These are phyloP conservation scores for Apophysomyces sp. DNA, from an alignment of 371 early-diverging fungal genomes.

Conservation along the genomic window DNA sequence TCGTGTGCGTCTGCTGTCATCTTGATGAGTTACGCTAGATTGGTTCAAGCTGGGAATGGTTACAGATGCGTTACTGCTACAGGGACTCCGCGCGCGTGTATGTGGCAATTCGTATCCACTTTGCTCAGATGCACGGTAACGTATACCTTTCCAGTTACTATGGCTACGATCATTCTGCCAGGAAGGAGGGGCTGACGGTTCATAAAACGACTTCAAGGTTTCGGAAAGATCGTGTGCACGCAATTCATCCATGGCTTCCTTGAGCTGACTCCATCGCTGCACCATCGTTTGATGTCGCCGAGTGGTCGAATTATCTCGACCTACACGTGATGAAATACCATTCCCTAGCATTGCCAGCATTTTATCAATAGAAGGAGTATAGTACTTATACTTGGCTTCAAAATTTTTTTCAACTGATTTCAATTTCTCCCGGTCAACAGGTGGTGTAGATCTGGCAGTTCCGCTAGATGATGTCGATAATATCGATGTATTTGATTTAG, in stretches of 20 bases:
- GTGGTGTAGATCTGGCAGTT: conserved; percentile 13
- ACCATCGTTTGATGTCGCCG: conserved; percentile 52
- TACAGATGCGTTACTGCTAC: neutral
- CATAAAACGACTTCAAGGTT: conserved; percentile 23
- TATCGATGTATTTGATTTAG: conserved; percentile 13
- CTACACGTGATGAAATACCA: conserved; percentile 54
- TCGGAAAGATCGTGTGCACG: conserved; percentile 51
- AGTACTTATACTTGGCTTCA: conserved; percentile 64
- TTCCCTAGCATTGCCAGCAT: conserved; percentile 61
- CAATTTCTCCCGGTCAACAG: conserved; percentile 47
- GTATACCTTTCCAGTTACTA: conserved; percentile 17
- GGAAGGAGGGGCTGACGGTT: conserved; percentile 30
- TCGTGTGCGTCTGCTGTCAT: conserved; percentile 2
- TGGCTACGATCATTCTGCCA: conserved; percentile 28
- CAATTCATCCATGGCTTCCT: conserved; percentile 52
- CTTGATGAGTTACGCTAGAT: neutral
- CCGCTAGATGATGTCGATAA: conserved; percentile 19
- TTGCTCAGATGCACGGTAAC: conserved; percentile 26
- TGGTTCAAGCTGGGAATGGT: neutral
- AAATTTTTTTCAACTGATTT: conserved; percentile 58
- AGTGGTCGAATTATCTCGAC: conserved; percentile 37
- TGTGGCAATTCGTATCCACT: conserved; percentile 1
- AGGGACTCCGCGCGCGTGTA: conserved; percentile 15
- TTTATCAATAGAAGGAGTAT: conserved; percentile 56
- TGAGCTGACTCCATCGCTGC: conserved; percentile 51